Evolutionary conservation across 306 rosid genomes (phyloP), one percentile per base, ranked within the genome.

Genomic region (Arachis stenosperma): DNA sequence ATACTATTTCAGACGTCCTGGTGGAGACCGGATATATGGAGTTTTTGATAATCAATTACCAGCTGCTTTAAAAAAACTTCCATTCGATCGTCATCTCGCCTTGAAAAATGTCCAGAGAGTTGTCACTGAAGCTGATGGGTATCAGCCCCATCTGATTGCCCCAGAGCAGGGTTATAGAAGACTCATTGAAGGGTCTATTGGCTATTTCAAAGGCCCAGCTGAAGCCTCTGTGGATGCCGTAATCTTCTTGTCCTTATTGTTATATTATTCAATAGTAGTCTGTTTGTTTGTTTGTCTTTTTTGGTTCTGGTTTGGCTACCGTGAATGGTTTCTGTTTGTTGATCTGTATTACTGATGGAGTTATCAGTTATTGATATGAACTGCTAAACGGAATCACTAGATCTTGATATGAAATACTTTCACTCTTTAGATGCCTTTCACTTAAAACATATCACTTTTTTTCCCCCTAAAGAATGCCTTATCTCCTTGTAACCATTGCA

Each of bases 221-320:
- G 99, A 95, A 82, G 99, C 99, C 78, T 91, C 99, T 9, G 98
- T 95, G 69, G 99, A 95, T 88, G 98, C 99, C 58, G 99, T 95
- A 91, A 80, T 78, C 61, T 81, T 81, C 78, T 65, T 73, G 71
- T 63, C 82, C 61, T 48, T 55, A 61, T 4, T 33, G 2, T 33
- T 33, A 33, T 33, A 33, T 33, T 33, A 33, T 33, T 2, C 37
- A 2, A 4, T 30, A 37, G 47, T 33, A 44, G 39, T 58, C 5
- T 42, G 46, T 63, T 57, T 57, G 57, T 65, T 61, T 40, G 54
- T 67, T 29, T 48, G 37, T 75, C n/a, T n/a, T n/a, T 48, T 29
- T 44, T 17, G 27, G 27, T 22, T 22, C 27, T 14, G 9, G 48
- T 65, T 6, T 43, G 66, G 57, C 65, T 58, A 41, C 36, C 13